Percentiles rank a stretch among this genome's conserved stretches.
These are phyloP conservation scores for Oryza australiensis DNA, from an alignment of 176 grass and related monocot species.

Conservation along the genomic window DNA sequence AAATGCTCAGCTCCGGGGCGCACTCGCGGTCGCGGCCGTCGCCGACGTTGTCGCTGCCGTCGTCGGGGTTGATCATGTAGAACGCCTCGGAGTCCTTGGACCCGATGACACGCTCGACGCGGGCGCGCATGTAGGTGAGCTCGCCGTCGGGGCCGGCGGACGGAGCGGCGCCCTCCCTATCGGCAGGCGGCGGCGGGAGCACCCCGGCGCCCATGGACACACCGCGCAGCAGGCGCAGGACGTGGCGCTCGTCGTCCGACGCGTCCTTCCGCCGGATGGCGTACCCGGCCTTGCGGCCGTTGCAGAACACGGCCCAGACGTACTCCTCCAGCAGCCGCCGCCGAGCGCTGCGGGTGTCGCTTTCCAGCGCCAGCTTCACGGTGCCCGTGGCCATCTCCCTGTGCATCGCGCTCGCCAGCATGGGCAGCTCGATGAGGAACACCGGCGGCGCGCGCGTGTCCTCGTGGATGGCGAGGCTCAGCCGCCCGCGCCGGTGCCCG, in stretches of 20 bases:
- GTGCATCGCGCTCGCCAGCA: conserved; percentile 73
- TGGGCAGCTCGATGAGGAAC: conserved; percentile 91
- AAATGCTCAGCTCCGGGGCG: conserved; percentile 73
- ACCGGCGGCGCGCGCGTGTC: conserved; percentile 72
- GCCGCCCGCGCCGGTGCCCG: conserved; percentile 72
- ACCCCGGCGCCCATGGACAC: conserved; percentile 95
- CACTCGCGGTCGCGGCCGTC: conserved; percentile 24
- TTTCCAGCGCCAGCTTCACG: conserved; percentile 77
- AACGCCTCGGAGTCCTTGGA: conserved; percentile 89
- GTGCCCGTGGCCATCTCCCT: conserved; percentile 76
- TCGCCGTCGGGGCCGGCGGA: conserved; percentile 58
- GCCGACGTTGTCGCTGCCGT: not conserved
- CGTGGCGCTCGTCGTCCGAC: conserved; percentile 72
- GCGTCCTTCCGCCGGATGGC: conserved; percentile 75
- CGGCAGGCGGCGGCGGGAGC: conserved; percentile 58
- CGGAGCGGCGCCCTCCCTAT: conserved; percentile 15
- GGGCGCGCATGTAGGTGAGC: conserved; percentile 86
- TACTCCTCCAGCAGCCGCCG: conserved; percentile 77
- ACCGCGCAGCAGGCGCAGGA: conserved; percentile 71
- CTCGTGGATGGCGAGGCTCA: conserved; percentile 90
- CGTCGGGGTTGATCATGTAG: conserved; percentile 92
- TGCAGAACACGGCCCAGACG: conserved; percentile 94
- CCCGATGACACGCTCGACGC: conserved; percentile 84
- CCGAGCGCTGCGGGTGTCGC: conserved; percentile 58
- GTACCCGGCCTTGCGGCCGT: conserved; percentile 78